Base-by-base conservation (phyloP, 306 rosid species). In the Casuarina glauca region DNA sequence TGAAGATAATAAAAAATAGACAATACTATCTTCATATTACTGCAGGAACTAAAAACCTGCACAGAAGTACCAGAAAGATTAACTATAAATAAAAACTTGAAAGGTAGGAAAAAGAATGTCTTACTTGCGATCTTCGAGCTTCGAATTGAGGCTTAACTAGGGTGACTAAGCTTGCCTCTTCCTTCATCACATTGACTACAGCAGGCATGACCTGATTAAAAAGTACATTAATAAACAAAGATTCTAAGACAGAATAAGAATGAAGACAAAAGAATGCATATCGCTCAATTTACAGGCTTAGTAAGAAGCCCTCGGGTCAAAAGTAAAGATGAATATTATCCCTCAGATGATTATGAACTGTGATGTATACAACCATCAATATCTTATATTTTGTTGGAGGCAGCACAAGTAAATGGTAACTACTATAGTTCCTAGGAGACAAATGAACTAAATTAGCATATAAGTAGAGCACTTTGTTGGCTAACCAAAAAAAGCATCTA, bases 141-240 rank as follows among this genome's bases (percentile, higher is more conserved):
- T 95, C 97, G 86, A 93, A 93, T 77, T 95, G 99, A 78, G 97
- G 99, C 78, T 94, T 95, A 73, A 95, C 93, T 85, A 95, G 81
- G 54, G 97, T 87, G 69, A 95, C 88, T 77, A 95, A 85, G 7
- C 87, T 80, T n/a, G 97, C 91, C 68, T 84, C 90, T 83, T 89
- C 93, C 84, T 91, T 89, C 96, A 93, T 95, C 69, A 86, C 89
- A 79, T 87, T 87, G 80, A 95, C 75, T 69, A 93, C 93, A 58
- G 97, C 97, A 42, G 98, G 99, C 97, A 95, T 89, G 83, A 95
- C 99, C 99, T 95, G 81, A 75, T 54, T 81, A 76, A 48, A 48
- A 72, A n/a, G 75, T 79, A 77, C 43, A 79, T 75, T 19, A 74
- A 11, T 12, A 39, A 39, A 41, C 9, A 41, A 41, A 16, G 35